Percentiles rank a stretch among this genome's conserved stretches.
Conservation (phyloP, 2,329 filamentous ascomycete species). For the Penicillium polonicum region DNA sequence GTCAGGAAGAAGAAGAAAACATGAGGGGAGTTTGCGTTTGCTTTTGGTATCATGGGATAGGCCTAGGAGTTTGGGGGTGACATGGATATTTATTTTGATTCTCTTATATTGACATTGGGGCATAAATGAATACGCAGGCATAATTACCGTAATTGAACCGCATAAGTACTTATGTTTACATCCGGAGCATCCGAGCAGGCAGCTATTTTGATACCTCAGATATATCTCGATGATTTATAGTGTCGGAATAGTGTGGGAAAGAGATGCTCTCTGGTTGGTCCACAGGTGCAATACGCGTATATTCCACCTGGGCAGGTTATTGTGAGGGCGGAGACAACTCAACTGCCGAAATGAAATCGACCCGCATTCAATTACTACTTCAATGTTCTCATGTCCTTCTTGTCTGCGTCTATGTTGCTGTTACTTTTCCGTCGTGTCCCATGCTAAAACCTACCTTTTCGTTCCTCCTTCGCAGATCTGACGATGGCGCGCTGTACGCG, state of each 20-base stretch:
- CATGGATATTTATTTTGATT: background rate
- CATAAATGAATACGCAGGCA: background rate
- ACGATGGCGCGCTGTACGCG: conserved; percentile 31
- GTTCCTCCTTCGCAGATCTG: conserved; percentile 22
- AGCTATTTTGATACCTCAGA: background rate
- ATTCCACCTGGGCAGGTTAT: too few species aligned
- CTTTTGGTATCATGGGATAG: background rate
- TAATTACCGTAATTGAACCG: background rate
- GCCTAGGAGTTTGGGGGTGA: background rate
- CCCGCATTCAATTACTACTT: conserved; percentile 2
- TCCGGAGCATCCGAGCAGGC: background rate
- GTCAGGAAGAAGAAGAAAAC: conserved; percentile 45
- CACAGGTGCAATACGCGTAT: background rate
- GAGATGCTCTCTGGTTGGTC: background rate
- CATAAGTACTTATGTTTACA: background rate
- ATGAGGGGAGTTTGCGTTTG: conserved; percentile 13
- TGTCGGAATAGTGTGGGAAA: background rate
- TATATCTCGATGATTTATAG: background rate
- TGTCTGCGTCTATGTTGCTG: conserved; percentile 2
- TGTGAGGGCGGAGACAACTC: conserved; percentile 1
- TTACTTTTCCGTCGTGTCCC: conserved; percentile 14
- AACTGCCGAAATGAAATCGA: conserved; percentile 12
- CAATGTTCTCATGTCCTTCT: conserved; percentile 18
- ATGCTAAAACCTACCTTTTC: conserved; percentile 32
- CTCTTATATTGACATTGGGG: background rate